A percentile compares a stretch with the other conserved stretches of the same genome.
These are phyloP conservation scores for Pestalotiopsis sp. DNA, from an alignment of 2,329 filamentous ascomycete species.

Conservation along the genomic window DNA sequence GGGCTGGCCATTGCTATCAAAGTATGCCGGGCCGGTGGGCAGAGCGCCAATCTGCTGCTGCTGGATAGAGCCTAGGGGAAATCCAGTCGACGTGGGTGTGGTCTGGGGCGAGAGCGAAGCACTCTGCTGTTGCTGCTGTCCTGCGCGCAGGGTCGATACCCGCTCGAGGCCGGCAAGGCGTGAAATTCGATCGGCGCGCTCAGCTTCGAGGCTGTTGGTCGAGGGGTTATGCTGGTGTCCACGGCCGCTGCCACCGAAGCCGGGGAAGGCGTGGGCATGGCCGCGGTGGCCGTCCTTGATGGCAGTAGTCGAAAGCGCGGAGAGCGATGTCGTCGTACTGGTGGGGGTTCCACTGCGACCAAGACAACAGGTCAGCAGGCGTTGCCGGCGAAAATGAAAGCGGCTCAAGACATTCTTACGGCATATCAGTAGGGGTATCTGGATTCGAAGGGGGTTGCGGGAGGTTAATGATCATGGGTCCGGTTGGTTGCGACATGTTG, in stretches of 20 bases:
- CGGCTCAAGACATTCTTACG: constrained; percentile 59
- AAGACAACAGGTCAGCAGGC: constrained; percentile 23
- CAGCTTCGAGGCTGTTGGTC: constrained; percentile 80
- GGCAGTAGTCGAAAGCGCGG: constrained; percentile 87
- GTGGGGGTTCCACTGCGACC: constrained; percentile 83
- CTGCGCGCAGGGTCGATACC: constrained; percentile 74
- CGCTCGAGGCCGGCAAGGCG: constrained; percentile 90
- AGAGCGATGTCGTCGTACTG: constrained; percentile 89
- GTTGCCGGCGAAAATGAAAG: background rate
- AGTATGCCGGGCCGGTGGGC: constrained; percentile 68
- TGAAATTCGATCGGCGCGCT: constrained; percentile 93
- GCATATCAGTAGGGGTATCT: constrained; percentile 86
- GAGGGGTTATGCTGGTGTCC: constrained; percentile 63
- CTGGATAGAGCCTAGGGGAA: constrained; percentile 41
- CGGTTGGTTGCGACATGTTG: constrained; percentile 36
- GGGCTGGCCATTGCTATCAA: constrained; percentile 75
- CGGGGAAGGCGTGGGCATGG: constrained; percentile 65
- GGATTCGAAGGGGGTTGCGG: constrained; percentile 81
- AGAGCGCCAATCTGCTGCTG: constrained; percentile 28
- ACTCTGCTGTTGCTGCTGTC: constrained; percentile 34
- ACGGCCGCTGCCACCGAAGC: constrained; percentile 50
- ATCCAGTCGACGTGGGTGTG: constrained; percentile 52
- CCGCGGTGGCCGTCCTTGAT: constrained; percentile 97
- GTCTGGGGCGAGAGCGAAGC: constrained; percentile 51
- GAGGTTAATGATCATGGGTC: constrained; percentile 79